Evolutionary conservation across 768 basidiomycete species (phyloP), one percentile per base, ranked within the genome.

Genomic region (Boletus reticulatus): DNA sequence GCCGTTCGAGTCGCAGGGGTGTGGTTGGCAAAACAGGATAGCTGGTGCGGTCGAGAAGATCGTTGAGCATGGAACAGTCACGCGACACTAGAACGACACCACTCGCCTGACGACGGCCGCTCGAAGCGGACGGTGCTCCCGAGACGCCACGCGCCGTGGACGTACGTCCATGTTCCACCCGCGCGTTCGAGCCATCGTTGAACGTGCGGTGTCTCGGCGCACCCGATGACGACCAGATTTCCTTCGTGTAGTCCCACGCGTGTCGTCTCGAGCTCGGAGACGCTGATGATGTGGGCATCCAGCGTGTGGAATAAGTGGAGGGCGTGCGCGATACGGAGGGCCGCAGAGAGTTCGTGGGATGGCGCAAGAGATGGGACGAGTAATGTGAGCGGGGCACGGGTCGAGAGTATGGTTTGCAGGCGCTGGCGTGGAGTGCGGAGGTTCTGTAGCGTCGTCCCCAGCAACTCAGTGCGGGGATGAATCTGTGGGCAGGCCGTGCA

Each of bases 271-370:
- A 60, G 20, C 38, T 71, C 69, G 41, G 48, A 12, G 46, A 61
- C 78, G 79, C 34, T 66, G 59, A 48, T 84, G 43, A 95, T 83
- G 46, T 83, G 79, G 0, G 82, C 68, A 57, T 93, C 91, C 20
- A 94, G 67, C 55, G 81, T 78, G 64, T 91, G 87, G 69, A 87
- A 92, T 0, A 82, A 63, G 32, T 82, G 72, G 17, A 94, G 72
- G 57, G 84, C 80, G 64, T 92, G 83, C 3, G 87, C 84, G 22
- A 94, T 72, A 13, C 92, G 78, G 12, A 79, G 66, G 3, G 89
- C 92, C 4, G 84, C 69, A 0, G 81, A 82, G 10, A 81, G 63
- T 31, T 79, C 77, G n/a, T 66, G 63, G 9, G 61, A 66, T 2
- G 65, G 63, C 6, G 56, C 22, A 16, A 58, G 62, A 11, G 77